These are phyloP conservation scores for Ocimum tenuiflorum DNA, from an alignment of 257 asterid genomes.

Conservation along the genomic window DNA sequence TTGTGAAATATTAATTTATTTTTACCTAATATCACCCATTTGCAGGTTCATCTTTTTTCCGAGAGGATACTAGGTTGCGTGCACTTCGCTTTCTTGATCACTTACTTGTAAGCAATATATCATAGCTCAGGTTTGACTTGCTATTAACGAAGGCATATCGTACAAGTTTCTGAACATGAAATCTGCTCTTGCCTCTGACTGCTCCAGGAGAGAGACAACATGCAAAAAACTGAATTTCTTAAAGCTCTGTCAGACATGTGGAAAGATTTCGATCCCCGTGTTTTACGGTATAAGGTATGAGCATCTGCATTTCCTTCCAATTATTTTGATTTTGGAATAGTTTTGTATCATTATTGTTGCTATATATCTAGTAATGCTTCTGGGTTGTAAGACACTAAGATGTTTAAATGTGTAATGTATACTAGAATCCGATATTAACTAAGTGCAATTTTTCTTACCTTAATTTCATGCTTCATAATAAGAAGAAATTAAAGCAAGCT, in stretches of 20 bases:
- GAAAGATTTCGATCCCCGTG: slow-evolving; percentile 97
- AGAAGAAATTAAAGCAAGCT: neutral
- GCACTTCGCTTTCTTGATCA: slow-evolving; percentile 99
- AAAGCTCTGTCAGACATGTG: slow-evolving; percentile 98
- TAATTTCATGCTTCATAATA: neutral
- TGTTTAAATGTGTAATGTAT: neutral
- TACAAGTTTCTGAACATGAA: slow-evolving; percentile 7
- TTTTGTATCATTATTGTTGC: too few species aligned
- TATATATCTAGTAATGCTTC: neutral
- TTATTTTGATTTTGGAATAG: slow-evolving; percentile 5
- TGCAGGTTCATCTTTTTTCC: slow-evolving; percentile 93
- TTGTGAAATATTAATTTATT: slow-evolving; percentile 1
- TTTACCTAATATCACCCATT: slow-evolving; percentile 10
- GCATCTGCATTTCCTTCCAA: slow-evolving; percentile 14
- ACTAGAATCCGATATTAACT: neutral
- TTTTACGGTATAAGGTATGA: slow-evolving; percentile 93
- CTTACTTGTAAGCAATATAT: slow-evolving; percentile 66
- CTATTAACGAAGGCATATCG: slow-evolving; percentile 12
- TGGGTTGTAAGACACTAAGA: neutral
- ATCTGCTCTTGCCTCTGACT: slow-evolving; percentile 23
- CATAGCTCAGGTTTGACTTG: slow-evolving; percentile 20
- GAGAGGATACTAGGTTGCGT: slow-evolving; percentile 94
- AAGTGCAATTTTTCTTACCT: neutral
- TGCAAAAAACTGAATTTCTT: slow-evolving; percentile 92
- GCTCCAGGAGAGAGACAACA: slow-evolving; percentile 94